Evolutionary conservation across 1,139 yeast genomes (phyloP).

Genomic region (Geotrichum macrosporum): DNA sequence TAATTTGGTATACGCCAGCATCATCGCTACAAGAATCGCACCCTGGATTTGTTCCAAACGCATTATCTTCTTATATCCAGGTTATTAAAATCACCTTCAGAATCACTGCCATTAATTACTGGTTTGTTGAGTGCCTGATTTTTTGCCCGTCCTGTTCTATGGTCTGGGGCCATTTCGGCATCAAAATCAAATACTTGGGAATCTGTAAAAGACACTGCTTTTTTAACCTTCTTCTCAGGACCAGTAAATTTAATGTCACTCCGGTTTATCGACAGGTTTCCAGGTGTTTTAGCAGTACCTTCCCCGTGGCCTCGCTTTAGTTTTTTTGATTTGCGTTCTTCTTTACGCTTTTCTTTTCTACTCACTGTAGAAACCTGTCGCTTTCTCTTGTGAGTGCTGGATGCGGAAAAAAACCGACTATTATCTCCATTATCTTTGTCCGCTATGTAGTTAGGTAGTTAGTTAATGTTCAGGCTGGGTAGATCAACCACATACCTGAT

Average conservation of each 20-base stretch:
- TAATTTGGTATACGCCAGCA: conserved; percentile 57
- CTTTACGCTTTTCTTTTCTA: conserved; percentile 29
- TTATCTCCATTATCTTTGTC: conserved; percentile 6
- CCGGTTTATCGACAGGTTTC: not conserved
- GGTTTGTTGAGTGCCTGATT: conserved; percentile 9
- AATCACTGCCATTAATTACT: not conserved
- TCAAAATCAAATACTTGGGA: conserved; percentile 18
- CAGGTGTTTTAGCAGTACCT: conserved; percentile 9
- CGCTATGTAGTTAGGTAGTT: no score
- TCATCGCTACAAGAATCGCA: conserved; percentile 18
- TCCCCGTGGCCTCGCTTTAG: conserved; percentile 17
- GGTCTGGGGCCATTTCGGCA: conserved; percentile 10
- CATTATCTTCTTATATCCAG: conserved; percentile 18
- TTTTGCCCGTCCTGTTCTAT: conserved; percentile 9
- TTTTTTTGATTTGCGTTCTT: conserved; percentile 25
- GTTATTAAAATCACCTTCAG: conserved; percentile 17
- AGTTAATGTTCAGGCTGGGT: no score
- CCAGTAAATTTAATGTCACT: conserved; percentile 1
- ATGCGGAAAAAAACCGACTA: conserved; percentile 9
- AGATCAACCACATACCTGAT: conserved; percentile 1
- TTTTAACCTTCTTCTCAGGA: not conserved
- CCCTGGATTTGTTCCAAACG: conserved; percentile 12
- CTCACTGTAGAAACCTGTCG: not conserved
- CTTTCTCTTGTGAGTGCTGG: conserved; percentile 13
- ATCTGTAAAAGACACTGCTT: conserved; percentile 11